Evolutionary conservation across 345 rosid genomes (phyloP).

Genomic region (Orychophragmus violaceus): DNA sequence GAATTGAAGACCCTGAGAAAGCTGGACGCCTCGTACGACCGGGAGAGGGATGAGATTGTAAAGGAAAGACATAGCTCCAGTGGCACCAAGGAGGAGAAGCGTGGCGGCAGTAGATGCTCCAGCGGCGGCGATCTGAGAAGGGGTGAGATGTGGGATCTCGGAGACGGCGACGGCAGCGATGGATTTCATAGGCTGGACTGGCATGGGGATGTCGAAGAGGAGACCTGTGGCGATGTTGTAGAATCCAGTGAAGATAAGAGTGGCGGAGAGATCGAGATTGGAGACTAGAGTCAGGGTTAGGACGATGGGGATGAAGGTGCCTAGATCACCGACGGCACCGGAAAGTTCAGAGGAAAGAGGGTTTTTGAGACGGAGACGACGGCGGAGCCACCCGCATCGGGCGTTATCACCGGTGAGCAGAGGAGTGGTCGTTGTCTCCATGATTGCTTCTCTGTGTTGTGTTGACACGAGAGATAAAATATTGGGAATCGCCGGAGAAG

Average conservation of each 20-base stretch:
- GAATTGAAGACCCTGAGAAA: conserved; percentile 83
- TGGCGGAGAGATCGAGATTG: conserved; percentile 60
- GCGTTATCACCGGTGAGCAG: conserved; percentile 19
- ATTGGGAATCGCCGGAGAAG: not conserved
- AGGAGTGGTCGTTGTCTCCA: conserved; percentile 31
- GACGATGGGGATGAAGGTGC: conserved; percentile 76
- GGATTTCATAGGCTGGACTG: conserved; percentile 87
- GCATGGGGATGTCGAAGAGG: conserved; percentile 80
- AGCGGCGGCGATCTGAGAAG: conserved; percentile 63
- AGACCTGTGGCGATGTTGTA: conserved; percentile 74
- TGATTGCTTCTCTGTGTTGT: conserved; percentile 11
- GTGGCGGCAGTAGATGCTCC: conserved; percentile 55
- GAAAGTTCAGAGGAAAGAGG: conserved; percentile 56
- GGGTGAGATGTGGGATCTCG: conserved; percentile 57
- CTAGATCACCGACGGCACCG: conserved; percentile 82
- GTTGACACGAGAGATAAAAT: not conserved
- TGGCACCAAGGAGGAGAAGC: conserved; percentile 59
- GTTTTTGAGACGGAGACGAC: conserved; percentile 38
- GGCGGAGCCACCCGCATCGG: conserved; percentile 37
- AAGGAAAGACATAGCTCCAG: conserved; percentile 70
- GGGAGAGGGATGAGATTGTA: conserved; percentile 75
- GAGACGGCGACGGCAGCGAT: conserved; percentile 79
- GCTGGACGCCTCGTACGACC: conserved; percentile 93
- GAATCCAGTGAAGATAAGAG: conserved; percentile 67
- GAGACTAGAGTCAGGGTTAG: conserved; percentile 63